Base-by-base conservation (phyloP, 257 asterid species). In the Lycium ferocissimum region DNA sequence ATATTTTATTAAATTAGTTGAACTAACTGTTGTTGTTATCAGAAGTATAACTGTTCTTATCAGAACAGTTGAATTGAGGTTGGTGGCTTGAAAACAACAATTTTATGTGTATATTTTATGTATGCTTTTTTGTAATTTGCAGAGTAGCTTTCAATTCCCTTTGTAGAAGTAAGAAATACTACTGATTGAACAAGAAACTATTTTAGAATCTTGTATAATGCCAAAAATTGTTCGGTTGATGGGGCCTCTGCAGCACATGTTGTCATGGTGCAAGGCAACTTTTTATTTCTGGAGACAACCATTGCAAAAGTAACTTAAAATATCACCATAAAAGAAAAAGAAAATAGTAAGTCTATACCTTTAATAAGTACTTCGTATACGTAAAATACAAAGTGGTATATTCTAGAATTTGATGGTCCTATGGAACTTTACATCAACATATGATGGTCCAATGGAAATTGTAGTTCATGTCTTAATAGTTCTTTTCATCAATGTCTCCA, bases 151-250 rank as follows among this genome's bases (percentile, higher is more conserved):
- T 73, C 61, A 20, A 49, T 37, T 69, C 45, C 45, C 5, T 37
- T 69, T 69, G 26, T 69, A 22, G 76, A 69, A 15, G 13, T 47
- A 75, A 37, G 22, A 67, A 67, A 14, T 67, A 67, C 5, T 40
- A 40, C 5, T 40, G 5, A 58, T 58, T 17, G 67, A 20, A 37
- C 61, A 49, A 75, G 43, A 49, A 20, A 2, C 61, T 26, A 0
- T 76, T 76, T 76, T 49, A 75, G 81, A 75, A 75, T 49, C 81
- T 73, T 75, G 63, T 49, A 51, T 51, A 26, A 76, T 51, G 82
- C 82, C 82, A 51, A 76, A 51, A 13, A 12, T 12, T 17, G 2
- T 51, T 76, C 6, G 20, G 63, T 13, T 51, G 45, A 76, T 22
- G 63, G 63, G 81, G 22, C 81, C 62, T 26, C 6, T 51, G 63